Percentiles rank a stretch among this genome's conserved stretches.
Conservation (phyloP, 305 asterid species). For the Rubia peregrina region DNA sequence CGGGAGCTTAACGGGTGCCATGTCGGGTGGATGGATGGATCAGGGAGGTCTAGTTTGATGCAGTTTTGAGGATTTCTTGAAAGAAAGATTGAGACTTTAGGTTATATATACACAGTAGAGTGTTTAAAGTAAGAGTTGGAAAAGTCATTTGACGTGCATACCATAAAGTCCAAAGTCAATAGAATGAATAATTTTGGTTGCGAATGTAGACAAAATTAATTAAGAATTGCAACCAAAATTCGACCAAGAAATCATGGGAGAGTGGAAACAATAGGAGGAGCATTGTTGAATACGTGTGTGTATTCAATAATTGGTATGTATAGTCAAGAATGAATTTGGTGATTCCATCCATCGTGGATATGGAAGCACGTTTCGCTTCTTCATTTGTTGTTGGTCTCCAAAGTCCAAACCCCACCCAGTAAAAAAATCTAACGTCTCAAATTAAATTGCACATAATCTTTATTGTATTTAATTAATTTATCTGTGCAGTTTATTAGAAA, state of each 20-base stretch:
- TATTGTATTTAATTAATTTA: no score
- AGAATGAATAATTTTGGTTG: neutral
- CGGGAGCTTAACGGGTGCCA: conserved; percentile 26
- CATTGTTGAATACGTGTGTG: neutral
- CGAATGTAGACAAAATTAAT: neutral
- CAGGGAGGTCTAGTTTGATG: neutral
- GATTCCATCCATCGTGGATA: conserved; percentile 1
- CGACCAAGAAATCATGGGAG: neutral
- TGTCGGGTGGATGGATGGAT: neutral
- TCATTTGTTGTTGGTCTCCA: neutral
- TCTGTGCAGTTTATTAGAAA: no score
- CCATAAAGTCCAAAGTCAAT: conserved; percentile 26
- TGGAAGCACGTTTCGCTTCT: conserved; percentile 2
- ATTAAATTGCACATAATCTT: no score
- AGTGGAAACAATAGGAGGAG: neutral
- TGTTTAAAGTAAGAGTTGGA: conserved; percentile 19
- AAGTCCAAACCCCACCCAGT: no score
- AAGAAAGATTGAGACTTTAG: neutral
- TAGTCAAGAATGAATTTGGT: neutral
- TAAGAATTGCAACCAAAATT: neutral
- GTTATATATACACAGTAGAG: neutral
- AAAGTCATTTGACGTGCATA: conserved; percentile 42
- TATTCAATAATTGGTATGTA: neutral
- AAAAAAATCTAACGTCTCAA: no score
- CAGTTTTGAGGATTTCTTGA: neutral